These are phyloP conservation scores for Phytophthora idaei DNA, from an alignment of 352 stramenopile species.

Conservation along the genomic window DNA sequence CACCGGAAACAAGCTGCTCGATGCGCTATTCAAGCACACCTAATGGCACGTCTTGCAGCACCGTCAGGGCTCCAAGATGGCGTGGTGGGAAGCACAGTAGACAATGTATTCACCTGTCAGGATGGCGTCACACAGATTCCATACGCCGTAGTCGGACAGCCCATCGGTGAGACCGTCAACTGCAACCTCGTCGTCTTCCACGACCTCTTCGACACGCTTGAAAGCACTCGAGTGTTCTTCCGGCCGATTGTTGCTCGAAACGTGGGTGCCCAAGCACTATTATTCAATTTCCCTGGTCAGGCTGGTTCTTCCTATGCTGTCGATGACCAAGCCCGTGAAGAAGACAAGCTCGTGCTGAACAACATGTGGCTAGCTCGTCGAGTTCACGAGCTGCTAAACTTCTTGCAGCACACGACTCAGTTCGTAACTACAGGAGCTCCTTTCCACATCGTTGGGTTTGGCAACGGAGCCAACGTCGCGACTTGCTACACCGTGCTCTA, in stretches of 20 bases:
- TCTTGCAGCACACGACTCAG: conserved; percentile 69
- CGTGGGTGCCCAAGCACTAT: conserved; percentile 80
- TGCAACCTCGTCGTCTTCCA: conserved; percentile 92
- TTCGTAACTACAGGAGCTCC: conserved; percentile 74
- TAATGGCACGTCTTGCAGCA: conserved; percentile 76
- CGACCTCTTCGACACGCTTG: conserved; percentile 94
- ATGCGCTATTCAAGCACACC: conserved; percentile 66
- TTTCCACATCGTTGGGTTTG: conserved; percentile 91
- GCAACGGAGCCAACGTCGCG: conserved; percentile 89
- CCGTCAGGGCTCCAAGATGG: conserved; percentile 47
- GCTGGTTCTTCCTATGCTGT: conserved; percentile 71
- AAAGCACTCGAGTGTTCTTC: conserved; percentile 91
- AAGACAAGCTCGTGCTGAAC: conserved; percentile 64
- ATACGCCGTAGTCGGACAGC: conserved; percentile 82
- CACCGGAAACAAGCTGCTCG: conserved; percentile 45
- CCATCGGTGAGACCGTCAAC: conserved; percentile 56
- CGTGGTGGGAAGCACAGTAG: conserved; percentile 21
- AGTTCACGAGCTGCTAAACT: conserved; percentile 87
- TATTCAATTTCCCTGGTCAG: conserved; percentile 94
- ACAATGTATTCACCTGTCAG: conserved; percentile 66
- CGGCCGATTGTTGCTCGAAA: conserved; percentile 77
- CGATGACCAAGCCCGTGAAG: conserved; percentile 27
- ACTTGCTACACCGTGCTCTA: conserved; percentile 66
- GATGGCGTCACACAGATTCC: conserved; percentile 83
- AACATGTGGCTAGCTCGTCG: conserved; percentile 86